A percentile compares a stretch with the other conserved stretches of the same genome.
Evolutionary conservation across 345 rosid genomes (phyloP).

Genomic region (Brassica carinata): DNA sequence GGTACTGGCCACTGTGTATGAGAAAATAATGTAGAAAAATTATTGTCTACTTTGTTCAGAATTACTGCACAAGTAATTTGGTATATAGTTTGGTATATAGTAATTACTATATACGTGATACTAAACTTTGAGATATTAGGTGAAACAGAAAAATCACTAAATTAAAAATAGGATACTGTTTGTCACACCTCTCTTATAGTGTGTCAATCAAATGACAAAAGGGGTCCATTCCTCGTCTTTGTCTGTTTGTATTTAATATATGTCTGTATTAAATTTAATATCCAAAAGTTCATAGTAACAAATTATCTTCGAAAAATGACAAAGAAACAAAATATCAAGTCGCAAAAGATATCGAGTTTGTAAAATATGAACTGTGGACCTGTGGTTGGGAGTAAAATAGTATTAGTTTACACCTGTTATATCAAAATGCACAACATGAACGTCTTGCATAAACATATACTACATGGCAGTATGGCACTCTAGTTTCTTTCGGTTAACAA

Average conservation of each 20-base stretch:
- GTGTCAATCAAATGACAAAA: constrained; percentile 40
- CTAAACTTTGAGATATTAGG: constrained; percentile 23
- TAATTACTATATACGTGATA: constrained; percentile 21
- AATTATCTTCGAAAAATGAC: not conserved
- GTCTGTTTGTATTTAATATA: constrained; percentile 34
- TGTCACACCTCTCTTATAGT: constrained; percentile 37
- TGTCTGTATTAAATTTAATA: not conserved
- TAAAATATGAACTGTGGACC: not conserved
- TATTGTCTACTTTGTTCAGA: constrained; percentile 27
- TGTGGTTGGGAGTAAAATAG: not conserved
- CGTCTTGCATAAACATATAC: not conserved
- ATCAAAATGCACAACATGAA: not conserved
- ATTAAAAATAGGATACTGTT: constrained; percentile 31
- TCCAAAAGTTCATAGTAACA: not conserved
- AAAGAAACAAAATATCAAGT: not conserved
- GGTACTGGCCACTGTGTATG: constrained; percentile 8
- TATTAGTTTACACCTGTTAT: not conserved
- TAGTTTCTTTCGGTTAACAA: not conserved
- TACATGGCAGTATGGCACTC: no score
- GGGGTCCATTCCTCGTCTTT: constrained; percentile 30
- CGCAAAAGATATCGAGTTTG: not conserved
- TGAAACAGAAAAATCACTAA: constrained; percentile 31
- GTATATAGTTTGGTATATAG: no score
- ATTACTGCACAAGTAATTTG: constrained; percentile 6
- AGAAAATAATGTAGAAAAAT: constrained; percentile 11